A percentile compares a stretch with the other conserved stretches of the same genome.
Evolutionary conservation across 2,329 filamentous ascomycete species (phyloP).

Genomic region (Elsinoe necatrix): DNA sequence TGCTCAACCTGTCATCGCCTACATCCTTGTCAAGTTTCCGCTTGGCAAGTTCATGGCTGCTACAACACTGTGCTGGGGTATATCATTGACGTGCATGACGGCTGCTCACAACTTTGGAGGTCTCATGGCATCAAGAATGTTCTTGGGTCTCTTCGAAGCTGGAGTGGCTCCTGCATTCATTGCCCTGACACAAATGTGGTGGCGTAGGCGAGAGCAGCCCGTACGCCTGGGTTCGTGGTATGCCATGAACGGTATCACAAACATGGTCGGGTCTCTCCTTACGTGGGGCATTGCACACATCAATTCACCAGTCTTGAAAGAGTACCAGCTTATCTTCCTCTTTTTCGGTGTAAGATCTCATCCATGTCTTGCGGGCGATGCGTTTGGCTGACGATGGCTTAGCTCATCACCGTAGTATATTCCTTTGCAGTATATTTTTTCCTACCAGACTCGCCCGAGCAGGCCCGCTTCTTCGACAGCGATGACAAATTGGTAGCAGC

Average conservation of each 20-base stretch:
- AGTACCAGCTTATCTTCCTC: slow-evolving; percentile 25
- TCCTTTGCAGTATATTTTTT: slow-evolving; percentile 42
- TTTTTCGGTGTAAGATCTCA: slow-evolving; percentile 19
- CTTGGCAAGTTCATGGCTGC: slow-evolving; percentile 51
- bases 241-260: slow-evolving; percentile 25
- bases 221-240: slow-evolving; percentile 27
- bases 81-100: slow-evolving; percentile 45
- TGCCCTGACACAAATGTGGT: slow-evolving; percentile 24
- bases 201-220: slow-evolving; percentile 24
- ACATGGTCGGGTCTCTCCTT: slow-evolving; percentile 26
- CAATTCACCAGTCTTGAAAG: slow-evolving; percentile 19
- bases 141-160: slow-evolving; percentile 51
- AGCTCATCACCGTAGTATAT: slow-evolving; percentile 7
- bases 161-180: slow-evolving; percentile 29
- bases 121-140: slow-evolving; percentile 46
- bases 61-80: slow-evolving; percentile 46
- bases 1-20: slow-evolving; percentile 45
- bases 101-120: slow-evolving; percentile 43
- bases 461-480: slow-evolving; percentile 48
- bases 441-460: slow-evolving; percentile 57
- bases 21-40: slow-evolving; percentile 51
- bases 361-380: too few species aligned
- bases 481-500: slow-evolving; percentile 52
- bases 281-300: slow-evolving; percentile 25
- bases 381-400: neutral